Evolutionary conservation across 192 early-diverging fungal species (phyloP), one percentile per base, ranked within the genome.

Genomic region (Backusella liffmaniae): DNA sequence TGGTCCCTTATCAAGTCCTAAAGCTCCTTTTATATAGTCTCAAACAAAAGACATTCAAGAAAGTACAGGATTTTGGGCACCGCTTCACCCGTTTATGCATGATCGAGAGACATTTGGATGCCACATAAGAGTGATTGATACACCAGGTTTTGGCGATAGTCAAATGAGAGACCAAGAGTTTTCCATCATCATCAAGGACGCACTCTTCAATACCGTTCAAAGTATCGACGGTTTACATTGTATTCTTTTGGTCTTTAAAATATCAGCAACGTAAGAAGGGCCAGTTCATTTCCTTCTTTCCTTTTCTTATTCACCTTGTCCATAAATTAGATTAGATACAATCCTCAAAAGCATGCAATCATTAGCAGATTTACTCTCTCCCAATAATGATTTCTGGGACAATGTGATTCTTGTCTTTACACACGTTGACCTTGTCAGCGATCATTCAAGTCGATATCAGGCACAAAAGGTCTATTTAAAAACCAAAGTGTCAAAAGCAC

Each of bases 321-420:
- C 30, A 2, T 44, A 18, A 39, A 39, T 30, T 44, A 70, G 70
- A 39, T 36, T 76, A 13, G 18, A 34, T 34, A 66, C 65, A 10
- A 29, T 46, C 35, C 26, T 34, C 26, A 73, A 56, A 62, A 68
- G 72, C 6, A 73, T 77, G 70, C 23, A 30, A 2, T 42, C 41
- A 9, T 21, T 77, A 13, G 56, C 18, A 29, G 39, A 56, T 46
- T 66, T 51, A n/a, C 18, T 62, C 46, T 8, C 37, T 21, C 46
- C 56, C 9, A 62, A 41, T 66, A 34, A 49, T 53, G 39, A 34
- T 23, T 76, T 72, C 18, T 81, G 79, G 79, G 29, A 76, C 21
- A 46, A 76, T 70, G 76, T 81, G 16, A 69, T 81, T 12, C 39
- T 81, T 5, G 75, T 81, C 12, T 78, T 78, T 49, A 81, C 79